Evolutionary conservation across 2,329 filamentous ascomycete species (phyloP).

Genomic region (Aspergillus pseudoviridinutans): DNA sequence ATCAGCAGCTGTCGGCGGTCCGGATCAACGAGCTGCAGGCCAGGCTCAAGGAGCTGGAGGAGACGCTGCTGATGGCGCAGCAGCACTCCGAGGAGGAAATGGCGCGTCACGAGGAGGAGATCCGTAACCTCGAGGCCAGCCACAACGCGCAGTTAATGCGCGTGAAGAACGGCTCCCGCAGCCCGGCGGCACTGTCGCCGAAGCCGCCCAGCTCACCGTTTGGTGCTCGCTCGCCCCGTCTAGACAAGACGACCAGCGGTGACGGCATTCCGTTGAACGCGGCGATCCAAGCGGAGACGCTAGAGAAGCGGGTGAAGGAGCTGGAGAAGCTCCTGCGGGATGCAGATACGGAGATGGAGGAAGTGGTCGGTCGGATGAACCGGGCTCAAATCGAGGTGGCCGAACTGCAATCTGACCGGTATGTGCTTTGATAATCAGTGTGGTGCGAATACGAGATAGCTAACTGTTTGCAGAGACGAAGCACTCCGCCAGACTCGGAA

Average conservation of each 20-base stretch:
- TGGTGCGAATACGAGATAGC: conserved; percentile 5
- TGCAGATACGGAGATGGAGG: conserved; percentile 77
- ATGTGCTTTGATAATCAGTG: conserved; percentile 12
- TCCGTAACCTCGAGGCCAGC: conserved; percentile 69
- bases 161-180: conserved; percentile 54
- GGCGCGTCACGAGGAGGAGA: conserved; percentile 78
- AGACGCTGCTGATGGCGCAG: conserved; percentile 77
- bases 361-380: conserved; percentile 79
- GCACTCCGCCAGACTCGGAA: conserved; percentile 67
- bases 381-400: conserved; percentile 77
- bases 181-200: conserved; percentile 47
- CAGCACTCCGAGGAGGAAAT: conserved; percentile 82
- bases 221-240: conserved; percentile 53
- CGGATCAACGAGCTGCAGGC: conserved; percentile 82
- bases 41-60: conserved; percentile 76
- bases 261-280: conserved; percentile 59
- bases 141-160: conserved; percentile 74
- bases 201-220: conserved; percentile 62
- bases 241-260: conserved; percentile 61
- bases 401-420: conserved; percentile 61
- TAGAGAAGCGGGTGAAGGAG: conserved; percentile 76
- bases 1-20: conserved; percentile 73
- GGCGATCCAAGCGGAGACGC: conserved; percentile 66
- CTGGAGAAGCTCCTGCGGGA: conserved; percentile 76
- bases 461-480: conserved; percentile 54